These are phyloP conservation scores for Selaginella moellendorffii DNA, from an alignment of 75 land plant species.

Conservation along the genomic window DNA sequence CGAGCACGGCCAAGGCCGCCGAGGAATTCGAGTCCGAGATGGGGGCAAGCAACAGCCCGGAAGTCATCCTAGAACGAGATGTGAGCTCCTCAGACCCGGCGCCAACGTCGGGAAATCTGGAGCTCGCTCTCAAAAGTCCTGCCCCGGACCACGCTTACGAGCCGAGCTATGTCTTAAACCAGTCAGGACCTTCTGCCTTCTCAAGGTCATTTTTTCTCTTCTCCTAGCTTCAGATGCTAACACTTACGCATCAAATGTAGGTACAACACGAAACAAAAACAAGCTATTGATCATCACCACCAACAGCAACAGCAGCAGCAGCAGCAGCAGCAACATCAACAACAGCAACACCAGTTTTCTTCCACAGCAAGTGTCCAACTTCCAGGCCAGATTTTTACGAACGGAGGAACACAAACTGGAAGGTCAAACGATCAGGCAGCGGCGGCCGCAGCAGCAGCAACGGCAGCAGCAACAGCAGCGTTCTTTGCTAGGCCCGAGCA, in stretches of 20 bases:
- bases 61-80: background rate
- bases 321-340: background rate
- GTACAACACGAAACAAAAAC: background rate
- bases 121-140: constrained; percentile 45
- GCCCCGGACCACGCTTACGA: constrained; percentile 17
- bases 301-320: background rate
- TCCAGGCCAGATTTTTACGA: too few relatives aligned
- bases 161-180: constrained; percentile 30
- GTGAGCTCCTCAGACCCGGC: background rate
- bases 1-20: background rate
- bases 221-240: background rate
- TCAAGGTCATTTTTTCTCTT: constrained; percentile 37
- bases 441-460: background rate
- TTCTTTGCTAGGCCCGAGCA: background rate
- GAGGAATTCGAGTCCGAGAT: background rate
- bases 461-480: background rate
- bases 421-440: background rate
- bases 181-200: constrained; percentile 72
- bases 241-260: background rate
- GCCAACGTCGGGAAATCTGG: constrained; percentile 25
- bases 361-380: too few relatives aligned
- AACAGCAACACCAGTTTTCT: too few relatives aligned
- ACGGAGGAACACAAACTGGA: too few relatives aligned
- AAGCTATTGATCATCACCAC: background rate
- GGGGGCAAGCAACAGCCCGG: background rate